A percentile compares a stretch with the other conserved stretches of the same genome.
Evolutionary conservation across 129 eudicot genomes (phyloP).

Genomic region (Glebionis coronaria): DNA sequence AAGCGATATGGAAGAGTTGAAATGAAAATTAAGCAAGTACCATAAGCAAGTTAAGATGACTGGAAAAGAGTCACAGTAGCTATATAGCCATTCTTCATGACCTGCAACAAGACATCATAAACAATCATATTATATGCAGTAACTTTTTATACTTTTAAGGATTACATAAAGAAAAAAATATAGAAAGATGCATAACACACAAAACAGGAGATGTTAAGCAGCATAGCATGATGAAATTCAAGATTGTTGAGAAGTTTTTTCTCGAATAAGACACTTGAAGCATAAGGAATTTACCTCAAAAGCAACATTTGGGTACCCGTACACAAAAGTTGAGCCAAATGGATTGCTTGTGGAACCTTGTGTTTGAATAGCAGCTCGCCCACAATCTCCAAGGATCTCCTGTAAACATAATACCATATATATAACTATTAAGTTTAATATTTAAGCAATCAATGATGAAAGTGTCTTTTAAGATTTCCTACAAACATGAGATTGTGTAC

Average conservation of each 20-base stretch:
- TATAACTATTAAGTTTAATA: neutral
- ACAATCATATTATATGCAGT: neutral
- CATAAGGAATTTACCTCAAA: constrained; percentile 60
- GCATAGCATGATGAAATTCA: neutral
- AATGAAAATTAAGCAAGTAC: constrained; percentile 4
- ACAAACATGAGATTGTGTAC: neutral
- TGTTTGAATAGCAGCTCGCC: constrained; percentile 89
- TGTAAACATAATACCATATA: constrained; percentile 16
- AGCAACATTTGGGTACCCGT: constrained; percentile 93
- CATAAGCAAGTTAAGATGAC: constrained; percentile 38
- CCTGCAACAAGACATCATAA: constrained; percentile 37
- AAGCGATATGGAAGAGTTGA: too few species aligned
- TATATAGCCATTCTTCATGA: constrained; percentile 90
- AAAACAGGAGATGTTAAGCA: neutral
- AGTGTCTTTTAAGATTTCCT: constrained; percentile 4
- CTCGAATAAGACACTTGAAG: neutral
- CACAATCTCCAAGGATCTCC: constrained; percentile 95
- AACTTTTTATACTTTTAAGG: neutral
- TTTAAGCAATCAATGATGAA: neutral
- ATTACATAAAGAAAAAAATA: neutral
- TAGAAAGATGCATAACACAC: neutral
- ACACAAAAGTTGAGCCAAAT: constrained; percentile 92
- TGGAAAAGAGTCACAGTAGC: constrained; percentile 95
- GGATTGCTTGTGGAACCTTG: constrained; percentile 95
- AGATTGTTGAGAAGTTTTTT: neutral